Conservation (phyloP, 2,329 filamentous ascomycete genomes). For the Penicillium sp. region DNA sequence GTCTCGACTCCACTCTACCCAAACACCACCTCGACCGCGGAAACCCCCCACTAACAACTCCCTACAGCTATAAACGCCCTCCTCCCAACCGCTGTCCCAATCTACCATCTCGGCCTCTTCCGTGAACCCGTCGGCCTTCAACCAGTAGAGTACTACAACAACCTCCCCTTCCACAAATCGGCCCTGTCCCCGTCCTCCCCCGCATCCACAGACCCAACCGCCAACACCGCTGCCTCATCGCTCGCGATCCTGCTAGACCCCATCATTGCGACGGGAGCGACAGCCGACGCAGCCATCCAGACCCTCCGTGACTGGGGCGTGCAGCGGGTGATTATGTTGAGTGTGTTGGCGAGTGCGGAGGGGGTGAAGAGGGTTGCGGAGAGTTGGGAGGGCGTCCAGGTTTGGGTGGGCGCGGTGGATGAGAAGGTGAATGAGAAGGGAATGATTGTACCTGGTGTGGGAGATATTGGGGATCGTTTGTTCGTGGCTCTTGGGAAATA, state of each 20-base stretch:
- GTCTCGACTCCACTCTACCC: background rate
- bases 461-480: conserved; percentile 86
- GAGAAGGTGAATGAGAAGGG: conserved; percentile 70
- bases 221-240: conserved; percentile 52
- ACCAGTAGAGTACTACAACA: conserved; percentile 98
- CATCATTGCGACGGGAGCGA: conserved; percentile 90
- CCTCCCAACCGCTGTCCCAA: conserved; percentile 75
- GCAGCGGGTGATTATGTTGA: conserved; percentile 74
- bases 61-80: conserved; percentile 73
- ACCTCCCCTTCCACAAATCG: conserved; percentile 70
- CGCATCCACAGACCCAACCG: conserved; percentile 25
- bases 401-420: conserved; percentile 85
- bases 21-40: conserved; percentile 7
- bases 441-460: conserved; percentile 88
- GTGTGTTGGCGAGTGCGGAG: conserved; percentile 70
- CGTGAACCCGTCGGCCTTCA: conserved; percentile 84
- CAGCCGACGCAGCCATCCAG: conserved; percentile 85
- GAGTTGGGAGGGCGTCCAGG: conserved; percentile 69
- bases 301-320: conserved; percentile 90
- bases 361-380: conserved; percentile 73
- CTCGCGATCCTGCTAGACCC: conserved; percentile 88
- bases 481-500: conserved; percentile 88
- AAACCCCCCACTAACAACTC: conserved; percentile 8
- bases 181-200: conserved; percentile 33
- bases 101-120: conserved; percentile 94